These are phyloP conservation scores for Nicotiana noctiflora DNA, from an alignment of 257 asterid species.

Conservation along the genomic window DNA sequence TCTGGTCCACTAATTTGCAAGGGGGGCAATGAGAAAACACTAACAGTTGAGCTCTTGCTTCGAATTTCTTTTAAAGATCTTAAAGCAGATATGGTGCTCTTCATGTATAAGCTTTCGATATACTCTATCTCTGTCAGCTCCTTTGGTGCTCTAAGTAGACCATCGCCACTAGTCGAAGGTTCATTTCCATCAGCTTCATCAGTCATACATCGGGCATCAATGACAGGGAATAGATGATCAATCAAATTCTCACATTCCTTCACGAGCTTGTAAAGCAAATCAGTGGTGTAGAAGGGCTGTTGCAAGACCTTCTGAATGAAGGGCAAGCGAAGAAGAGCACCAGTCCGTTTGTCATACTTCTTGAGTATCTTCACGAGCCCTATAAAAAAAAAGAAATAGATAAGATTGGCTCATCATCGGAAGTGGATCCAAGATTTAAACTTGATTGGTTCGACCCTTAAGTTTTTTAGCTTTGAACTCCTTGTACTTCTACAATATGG, in stretches of 20 bases:
- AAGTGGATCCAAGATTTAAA: background rate
- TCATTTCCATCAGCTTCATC: slow-evolving; percentile 29
- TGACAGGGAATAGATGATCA: slow-evolving; percentile 50
- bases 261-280: slow-evolving; percentile 76
- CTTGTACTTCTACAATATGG: background rate
- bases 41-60: slow-evolving; percentile 80
- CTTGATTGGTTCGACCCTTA: background rate
- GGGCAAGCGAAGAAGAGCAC: slow-evolving; percentile 86
- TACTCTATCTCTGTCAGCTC: slow-evolving; percentile 68
- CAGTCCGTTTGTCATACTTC: slow-evolving; percentile 91
- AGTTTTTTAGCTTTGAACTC: background rate
- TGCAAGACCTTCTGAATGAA: slow-evolving; percentile 89
- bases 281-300: slow-evolving; percentile 85
- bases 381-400: slow-evolving; percentile 13
- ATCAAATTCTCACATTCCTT: slow-evolving; percentile 89
- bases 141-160: slow-evolving; percentile 32
- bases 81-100: slow-evolving; percentile 74
- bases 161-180: slow-evolving; percentile 38
- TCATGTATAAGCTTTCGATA: slow-evolving; percentile 76
- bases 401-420: background rate
- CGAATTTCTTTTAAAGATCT: slow-evolving; percentile 76
- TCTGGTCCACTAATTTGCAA: slow-evolving; percentile 64
- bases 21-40: slow-evolving; percentile 87
- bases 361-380: slow-evolving; percentile 85
- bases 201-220: slow-evolving; percentile 17